Conservation (phyloP, 2,329 filamentous ascomycete genomes). For the Colletotrichum filicis region DNA sequence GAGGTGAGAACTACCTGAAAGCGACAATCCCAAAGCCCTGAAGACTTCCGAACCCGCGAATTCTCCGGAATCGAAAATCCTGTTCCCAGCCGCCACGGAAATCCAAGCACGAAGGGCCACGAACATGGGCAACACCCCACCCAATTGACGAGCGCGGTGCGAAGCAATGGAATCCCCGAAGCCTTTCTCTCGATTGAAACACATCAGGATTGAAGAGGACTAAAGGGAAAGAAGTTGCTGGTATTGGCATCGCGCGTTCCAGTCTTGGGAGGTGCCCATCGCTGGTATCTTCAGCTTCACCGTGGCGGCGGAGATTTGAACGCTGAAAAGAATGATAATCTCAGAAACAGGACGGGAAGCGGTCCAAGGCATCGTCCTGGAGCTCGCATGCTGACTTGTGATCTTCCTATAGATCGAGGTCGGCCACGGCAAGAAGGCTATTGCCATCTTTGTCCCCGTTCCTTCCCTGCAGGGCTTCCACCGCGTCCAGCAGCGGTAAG, state of each 20-base stretch:
- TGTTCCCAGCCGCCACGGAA: conserved; percentile 33
- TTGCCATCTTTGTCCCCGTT: conserved; percentile 99
- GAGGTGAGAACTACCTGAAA: conserved; percentile 82
- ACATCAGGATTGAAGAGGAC: conserved; percentile 14
- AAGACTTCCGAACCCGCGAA: neutral
- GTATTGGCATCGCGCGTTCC: neutral
- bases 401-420: conserved; percentile 92
- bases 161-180: neutral
- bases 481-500: conserved; percentile 99
- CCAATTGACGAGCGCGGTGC: neutral
- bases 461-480: conserved; percentile 98
- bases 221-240: neutral
- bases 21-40: conserved; percentile 34
- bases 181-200: conserved; percentile 19
- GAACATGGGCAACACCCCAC: neutral
- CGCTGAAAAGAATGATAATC: conserved; percentile 37
- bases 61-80: conserved; percentile 19
- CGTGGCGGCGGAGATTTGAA: conserved; percentile 39
- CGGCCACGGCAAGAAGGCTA: conserved; percentile 99
- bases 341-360: conserved; percentile 78
- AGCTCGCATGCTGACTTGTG: conserved; percentile 81
- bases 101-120: too few relatives aligned
- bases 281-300: neutral
- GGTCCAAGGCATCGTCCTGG: conserved; percentile 78
- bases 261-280: neutral